phyloP scores from a whole-genome alignment of 2,329 filamentous ascomycete species.

The Stenocarpella maydis region DNA sequence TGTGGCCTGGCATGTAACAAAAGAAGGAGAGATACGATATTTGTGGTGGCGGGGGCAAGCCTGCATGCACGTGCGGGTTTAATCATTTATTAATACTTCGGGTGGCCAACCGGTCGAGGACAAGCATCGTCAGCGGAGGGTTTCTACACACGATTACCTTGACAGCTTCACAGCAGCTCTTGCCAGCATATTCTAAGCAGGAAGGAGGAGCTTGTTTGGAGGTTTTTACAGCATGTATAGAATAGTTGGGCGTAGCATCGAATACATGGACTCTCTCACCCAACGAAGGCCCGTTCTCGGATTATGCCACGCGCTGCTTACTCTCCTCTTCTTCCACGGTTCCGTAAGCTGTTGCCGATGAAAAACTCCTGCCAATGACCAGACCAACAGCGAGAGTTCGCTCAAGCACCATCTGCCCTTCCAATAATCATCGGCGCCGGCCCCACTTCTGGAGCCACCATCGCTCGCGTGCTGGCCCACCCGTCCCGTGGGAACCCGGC shows the following conservation, averaged over 20 bases:
- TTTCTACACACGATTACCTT: not conserved
- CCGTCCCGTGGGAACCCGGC: constrained; percentile 62
- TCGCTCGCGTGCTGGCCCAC: constrained; percentile 61
- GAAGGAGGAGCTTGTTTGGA: not conserved
- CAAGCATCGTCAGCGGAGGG: not conserved
- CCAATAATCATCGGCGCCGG: constrained; percentile 61
- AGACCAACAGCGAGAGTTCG: not conserved
- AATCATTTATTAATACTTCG: not conserved
- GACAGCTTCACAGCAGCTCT: not conserved
- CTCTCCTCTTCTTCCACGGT: not conserved
- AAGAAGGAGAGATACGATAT: not conserved
- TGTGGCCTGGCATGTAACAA: not conserved
- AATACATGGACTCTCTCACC: not conserved
- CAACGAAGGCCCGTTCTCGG: not conserved
- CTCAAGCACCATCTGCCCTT: constrained; percentile 53
- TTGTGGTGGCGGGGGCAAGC: not conserved
- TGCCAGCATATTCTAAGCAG: not conserved
- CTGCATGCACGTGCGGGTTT: not conserved
- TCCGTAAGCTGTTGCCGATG: not conserved
- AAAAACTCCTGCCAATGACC: not conserved
- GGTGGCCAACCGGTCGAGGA: not conserved
- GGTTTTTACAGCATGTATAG: not conserved
- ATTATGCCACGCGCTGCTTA: constrained; percentile 2
- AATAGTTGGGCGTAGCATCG: too few relatives aligned
- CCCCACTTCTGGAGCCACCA: constrained; percentile 60